These are phyloP conservation scores for Gorgonomyces haynaldii DNA, from an alignment of 192 early-diverging fungal species.

Conservation along the genomic window DNA sequence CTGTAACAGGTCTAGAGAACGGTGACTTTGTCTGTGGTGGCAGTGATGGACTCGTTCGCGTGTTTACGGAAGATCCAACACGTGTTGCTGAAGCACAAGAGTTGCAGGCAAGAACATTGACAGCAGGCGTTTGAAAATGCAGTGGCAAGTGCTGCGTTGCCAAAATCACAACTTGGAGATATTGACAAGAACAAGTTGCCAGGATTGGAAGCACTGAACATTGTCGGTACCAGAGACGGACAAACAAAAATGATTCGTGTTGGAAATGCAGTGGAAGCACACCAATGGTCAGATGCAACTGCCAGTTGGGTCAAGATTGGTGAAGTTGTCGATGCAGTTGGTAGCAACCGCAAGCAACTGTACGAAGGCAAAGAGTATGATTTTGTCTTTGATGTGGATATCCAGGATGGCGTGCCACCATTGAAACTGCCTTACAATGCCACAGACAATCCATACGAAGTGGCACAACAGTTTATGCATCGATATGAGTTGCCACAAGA, in stretches of 20 bases:
- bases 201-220: constrained; percentile 58
- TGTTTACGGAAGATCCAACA: constrained; percentile 60
- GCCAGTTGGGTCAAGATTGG: constrained; percentile 79
- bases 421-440: constrained; percentile 92
- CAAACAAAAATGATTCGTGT: constrained; percentile 82
- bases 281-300: constrained; percentile 64
- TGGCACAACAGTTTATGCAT: constrained; percentile 84
- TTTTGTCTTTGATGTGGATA: constrained; percentile 93
- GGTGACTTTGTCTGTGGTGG: constrained; percentile 76
- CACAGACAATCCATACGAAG: constrained; percentile 82
- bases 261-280: constrained; percentile 64
- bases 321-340: constrained; percentile 83
- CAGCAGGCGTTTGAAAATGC: constrained; percentile 25
- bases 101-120: constrained; percentile 6
- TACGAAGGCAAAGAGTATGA: constrained; percentile 88
- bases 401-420: constrained; percentile 65
- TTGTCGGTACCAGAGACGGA: constrained; percentile 62
- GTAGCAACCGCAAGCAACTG: constrained; percentile 59
- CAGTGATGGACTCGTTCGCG: constrained; percentile 67
- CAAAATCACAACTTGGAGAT: constrained; percentile 69
- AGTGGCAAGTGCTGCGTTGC: constrained; percentile 30
- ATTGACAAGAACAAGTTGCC: constrained; percentile 72
- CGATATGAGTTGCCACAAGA: constrained; percentile 66
- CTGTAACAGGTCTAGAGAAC: constrained; percentile 60
- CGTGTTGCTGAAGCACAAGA: constrained; percentile 45